Conservation (phyloP, 78 protist species). For the Isochrysis galbana region DNA sequence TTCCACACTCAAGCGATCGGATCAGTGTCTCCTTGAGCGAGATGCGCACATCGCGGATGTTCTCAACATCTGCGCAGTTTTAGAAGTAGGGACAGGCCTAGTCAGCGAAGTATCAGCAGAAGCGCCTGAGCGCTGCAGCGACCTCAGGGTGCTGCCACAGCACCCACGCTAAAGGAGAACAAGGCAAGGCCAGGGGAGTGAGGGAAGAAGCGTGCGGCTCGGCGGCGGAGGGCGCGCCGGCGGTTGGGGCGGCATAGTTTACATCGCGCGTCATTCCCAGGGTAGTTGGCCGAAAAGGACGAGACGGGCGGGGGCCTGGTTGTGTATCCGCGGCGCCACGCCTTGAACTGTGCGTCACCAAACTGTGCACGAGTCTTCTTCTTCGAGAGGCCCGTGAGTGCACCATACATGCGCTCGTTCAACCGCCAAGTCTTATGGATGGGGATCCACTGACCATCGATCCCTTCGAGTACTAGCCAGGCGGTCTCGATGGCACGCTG, state of each 20-base stretch:
- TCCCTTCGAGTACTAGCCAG: not conserved
- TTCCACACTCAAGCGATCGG: not conserved
- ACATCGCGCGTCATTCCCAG: not conserved
- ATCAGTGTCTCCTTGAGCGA: not conserved
- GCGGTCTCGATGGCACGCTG: constrained; percentile 7
- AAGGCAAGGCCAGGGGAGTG: no score
- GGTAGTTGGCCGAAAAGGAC: not conserved
- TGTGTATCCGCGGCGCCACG: not conserved
- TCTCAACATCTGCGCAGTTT: no score
- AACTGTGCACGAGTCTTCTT: not conserved
- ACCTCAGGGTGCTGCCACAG: no score
- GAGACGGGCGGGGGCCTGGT: not conserved
- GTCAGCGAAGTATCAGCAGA: no score
- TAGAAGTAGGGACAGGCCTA: no score
- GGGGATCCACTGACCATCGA: not conserved
- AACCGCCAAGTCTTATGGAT: constrained; percentile 17
- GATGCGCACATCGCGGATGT: not conserved
- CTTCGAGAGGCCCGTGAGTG: constrained; percentile 19
- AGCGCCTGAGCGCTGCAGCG: no score
- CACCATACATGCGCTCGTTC: constrained; percentile 1
- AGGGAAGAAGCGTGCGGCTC: no score
- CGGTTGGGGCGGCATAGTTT: no score
- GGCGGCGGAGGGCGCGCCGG: no score
- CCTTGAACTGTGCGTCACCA: constrained; percentile 4
- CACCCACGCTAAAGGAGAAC: no score